These are phyloP conservation scores for Marsdenia floribunda DNA, from an alignment of 257 asterid genomes.

Conservation along the genomic window DNA sequence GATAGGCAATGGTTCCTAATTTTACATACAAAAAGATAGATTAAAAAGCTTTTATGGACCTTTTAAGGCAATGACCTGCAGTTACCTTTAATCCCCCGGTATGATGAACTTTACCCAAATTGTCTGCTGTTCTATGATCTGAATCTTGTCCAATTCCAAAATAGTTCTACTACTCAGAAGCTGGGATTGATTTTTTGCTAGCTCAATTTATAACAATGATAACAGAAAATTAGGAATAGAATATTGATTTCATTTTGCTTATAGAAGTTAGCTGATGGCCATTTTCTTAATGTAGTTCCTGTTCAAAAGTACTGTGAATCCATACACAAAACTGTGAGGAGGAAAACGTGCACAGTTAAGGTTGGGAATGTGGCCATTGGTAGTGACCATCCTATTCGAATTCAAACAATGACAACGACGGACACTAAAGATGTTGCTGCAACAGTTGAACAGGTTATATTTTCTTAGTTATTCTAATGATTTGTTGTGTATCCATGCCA, in stretches of 20 bases:
- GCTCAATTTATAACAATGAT: background rate
- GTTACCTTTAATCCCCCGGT: no score
- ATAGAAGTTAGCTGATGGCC: slow-evolving; percentile 12
- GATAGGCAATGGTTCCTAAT: background rate
- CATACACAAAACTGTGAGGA: slow-evolving; percentile 76
- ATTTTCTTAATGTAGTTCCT: slow-evolving; percentile 56
- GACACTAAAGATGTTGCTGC: slow-evolving; percentile 98
- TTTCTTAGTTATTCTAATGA: slow-evolving; percentile 3
- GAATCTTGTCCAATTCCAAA: background rate
- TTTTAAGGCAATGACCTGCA: background rate
- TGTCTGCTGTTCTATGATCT: background rate
- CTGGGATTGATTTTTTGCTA: background rate
- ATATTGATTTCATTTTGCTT: background rate
- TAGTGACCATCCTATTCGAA: slow-evolving; percentile 92
- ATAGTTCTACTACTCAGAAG: background rate
- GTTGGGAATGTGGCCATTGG: slow-evolving; percentile 96
- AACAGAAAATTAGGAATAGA: background rate
- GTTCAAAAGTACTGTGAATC: slow-evolving; percentile 93
- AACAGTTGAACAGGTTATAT: slow-evolving; percentile 86
- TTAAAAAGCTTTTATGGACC: background rate
- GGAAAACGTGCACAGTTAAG: slow-evolving; percentile 93
- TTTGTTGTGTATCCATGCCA: background rate
- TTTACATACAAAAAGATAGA: background rate
- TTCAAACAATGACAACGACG: slow-evolving; percentile 97
- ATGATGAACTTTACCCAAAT: background rate